Percentiles rank a stretch among this genome's conserved stretches.
phyloP scores from a whole-genome alignment of 73 alveolate species.

The Tetrahymena malaccensis region DNA sequence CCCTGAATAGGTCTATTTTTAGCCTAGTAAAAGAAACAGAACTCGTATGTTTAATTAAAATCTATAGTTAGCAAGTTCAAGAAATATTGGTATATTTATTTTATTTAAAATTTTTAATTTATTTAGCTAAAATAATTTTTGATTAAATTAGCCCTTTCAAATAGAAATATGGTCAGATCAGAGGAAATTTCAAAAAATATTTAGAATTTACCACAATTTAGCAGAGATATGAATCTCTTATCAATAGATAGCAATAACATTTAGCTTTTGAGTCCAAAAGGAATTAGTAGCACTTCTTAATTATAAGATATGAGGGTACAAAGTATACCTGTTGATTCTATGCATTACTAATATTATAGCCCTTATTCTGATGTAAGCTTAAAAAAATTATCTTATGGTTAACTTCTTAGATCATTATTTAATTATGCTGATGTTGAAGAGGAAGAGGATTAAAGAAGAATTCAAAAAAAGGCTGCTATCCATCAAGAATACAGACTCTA shows the following conservation, averaged over 20 bases:
- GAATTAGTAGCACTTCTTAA: neutral
- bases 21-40: neutral
- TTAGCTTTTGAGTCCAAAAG: neutral
- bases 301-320: too few species aligned
- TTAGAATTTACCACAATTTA: neutral
- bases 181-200: neutral
- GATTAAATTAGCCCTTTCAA: neutral
- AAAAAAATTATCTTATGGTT: neutral
- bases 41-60: neutral
- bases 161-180: neutral
- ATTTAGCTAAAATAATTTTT: neutral
- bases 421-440: neutral
- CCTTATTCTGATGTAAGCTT: neutral
- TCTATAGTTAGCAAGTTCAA: neutral
- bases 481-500: neutral
- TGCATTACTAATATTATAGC: neutral
- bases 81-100: neutral
- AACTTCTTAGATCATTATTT: neutral
- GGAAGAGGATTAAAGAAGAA: neutral
- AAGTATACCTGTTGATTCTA: neutral
- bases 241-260: neutral
- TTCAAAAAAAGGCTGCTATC: neutral
- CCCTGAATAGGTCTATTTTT: neutral
- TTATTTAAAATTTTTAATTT: neutral
- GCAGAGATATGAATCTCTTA: neutral